Base-by-base conservation (phyloP, 192 early-diverging fungal species). In the Diversispora epigaea region DNA sequence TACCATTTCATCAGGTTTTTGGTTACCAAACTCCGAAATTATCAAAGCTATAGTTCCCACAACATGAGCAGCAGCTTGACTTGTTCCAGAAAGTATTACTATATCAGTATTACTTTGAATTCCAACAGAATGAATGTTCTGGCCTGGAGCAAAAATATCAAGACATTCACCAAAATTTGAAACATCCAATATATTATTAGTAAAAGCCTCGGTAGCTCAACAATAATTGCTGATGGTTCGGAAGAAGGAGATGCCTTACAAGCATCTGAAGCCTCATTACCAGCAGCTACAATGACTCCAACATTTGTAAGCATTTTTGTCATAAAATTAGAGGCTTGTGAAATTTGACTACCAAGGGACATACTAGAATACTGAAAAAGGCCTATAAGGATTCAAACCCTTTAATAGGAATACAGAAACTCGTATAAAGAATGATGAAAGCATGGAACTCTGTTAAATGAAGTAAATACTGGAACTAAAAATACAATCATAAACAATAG, bases 111-210 rank as follows among this genome's bases (percentile, higher is more conserved):
- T 72, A 41, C 65, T 76, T 8, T 87, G 82, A 54, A 75, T 76
- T 78, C 79, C 84, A 46, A 81, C 50, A 39, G 81, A 84, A 2
- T 78, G 79, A 55, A 91, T 89, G 32, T 77, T 78, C 3, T 78
- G 78, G 50, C 90, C 95, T 11, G 98, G 98, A 46, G 94, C 96
- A 80, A 95, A 93, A 72, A 97, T 88, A 79, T 95, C 91, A 19
- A 98, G 96, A 83, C 98, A 99, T 79, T 89, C 88, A 71, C 98
- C 98, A 61, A 80, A 89, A 78, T 94, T 92, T 4, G 94, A 94
- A 83, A 94, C 92, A 76, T 78, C 78, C n/a, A 93, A 94, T 55
- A 94, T 96, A 57, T 79, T 82, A 1, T 32, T 32, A 32, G n/a
- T n/a, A 4, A 78, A 80, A 54, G 84, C 87, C 80, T 95, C 91